Base-by-base conservation (phyloP, 2,329 filamentous ascomycete species). In the Alternaria longipes region DNA sequence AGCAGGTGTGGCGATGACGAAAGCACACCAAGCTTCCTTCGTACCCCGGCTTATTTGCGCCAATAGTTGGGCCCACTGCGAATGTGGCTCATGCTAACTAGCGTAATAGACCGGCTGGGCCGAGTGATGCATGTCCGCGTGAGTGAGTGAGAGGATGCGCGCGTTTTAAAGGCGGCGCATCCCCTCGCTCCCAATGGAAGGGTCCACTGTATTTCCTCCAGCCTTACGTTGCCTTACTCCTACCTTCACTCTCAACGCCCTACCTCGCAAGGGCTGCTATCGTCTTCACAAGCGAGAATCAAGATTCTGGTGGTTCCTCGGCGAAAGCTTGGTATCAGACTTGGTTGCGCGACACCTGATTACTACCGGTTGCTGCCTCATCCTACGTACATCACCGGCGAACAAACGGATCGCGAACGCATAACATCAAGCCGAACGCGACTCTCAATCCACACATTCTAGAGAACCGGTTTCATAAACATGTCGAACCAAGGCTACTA, bases 401-500 rank as follows among this genome's bases (percentile, higher is more conserved):
- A 36, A 36, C 14, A n/a, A 36, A 11, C 46, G 8, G n/a, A 6
- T 24, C 11, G 4, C 18, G 46, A 11, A 34, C 46, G 5, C 28
- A n/a, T n/a, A 38, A 8, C 16, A n/a, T n/a, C 34, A n/a, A 38
- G 5, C 7, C 16, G 34, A n/a, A 16, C 12, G 18, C 45, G 45
- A 34, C 11, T 34, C 1, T 3, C 34, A 20, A 49, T 12, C 28
- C 11, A 28, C 28, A 22, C 14, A 34, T n/a, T 22, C 18, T 34
- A 20, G 20, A 24, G 5, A 18, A 5, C 1, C 6, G 30, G 16
- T 7, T 2, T 38, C 26, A 26, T 9, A 20, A 26, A 24, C 20
- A 50, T 80, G 78, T 75, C 77, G n/a, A 70, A 75, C 9, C 71
- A 79, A 65, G 66, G 72, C 42, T 79, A 79, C 63, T 80, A 80